phyloP scores from a whole-genome alignment of 352 stramenopile genomes.

The Phytophthora citrophthora region DNA sequence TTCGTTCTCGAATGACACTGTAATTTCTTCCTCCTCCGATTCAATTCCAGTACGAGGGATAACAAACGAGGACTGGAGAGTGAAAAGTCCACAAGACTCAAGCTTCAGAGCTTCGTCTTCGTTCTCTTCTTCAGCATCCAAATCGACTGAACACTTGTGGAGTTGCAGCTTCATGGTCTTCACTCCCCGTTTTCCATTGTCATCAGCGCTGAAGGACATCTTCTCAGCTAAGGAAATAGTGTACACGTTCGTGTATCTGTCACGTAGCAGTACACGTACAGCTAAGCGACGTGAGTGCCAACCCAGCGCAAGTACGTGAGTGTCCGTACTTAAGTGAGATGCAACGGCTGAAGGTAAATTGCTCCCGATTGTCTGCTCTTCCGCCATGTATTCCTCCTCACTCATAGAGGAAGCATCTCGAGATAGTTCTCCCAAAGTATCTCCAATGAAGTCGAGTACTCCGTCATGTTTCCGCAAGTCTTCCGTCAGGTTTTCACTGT shows the following conservation, averaged over 20 bases:
- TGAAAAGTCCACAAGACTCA: conserved; percentile 27
- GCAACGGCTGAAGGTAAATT: conserved; percentile 25
- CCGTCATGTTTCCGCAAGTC: conserved; percentile 13
- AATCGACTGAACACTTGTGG: conserved; percentile 25
- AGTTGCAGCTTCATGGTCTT: conserved; percentile 33
- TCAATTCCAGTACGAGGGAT: not conserved
- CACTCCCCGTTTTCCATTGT: conserved; percentile 3
- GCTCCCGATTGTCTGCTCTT: conserved; percentile 22
- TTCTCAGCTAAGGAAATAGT: conserved; percentile 26
- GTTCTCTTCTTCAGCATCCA: conserved; percentile 8
- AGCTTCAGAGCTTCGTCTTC: conserved; percentile 17
- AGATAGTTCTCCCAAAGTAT: conserved; percentile 24
- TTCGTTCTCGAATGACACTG: conserved; percentile 19
- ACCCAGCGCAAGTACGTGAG: conserved; percentile 38
- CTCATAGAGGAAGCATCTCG: conserved; percentile 23
- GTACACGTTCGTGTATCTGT: conserved; percentile 42
- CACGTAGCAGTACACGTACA: conserved; percentile 28
- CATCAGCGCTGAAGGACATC: conserved; percentile 11
- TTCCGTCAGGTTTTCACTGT: conserved; percentile 1
- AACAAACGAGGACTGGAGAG: conserved; percentile 29
- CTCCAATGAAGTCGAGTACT: conserved; percentile 36
- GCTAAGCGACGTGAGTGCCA: conserved; percentile 18
- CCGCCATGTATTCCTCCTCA: conserved; percentile 13
- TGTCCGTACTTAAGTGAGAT: conserved; percentile 23
- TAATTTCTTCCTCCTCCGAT: conserved; percentile 16